Base-by-base conservation (phyloP, 208 protist genomes). In the Polymyxa betae region DNA sequence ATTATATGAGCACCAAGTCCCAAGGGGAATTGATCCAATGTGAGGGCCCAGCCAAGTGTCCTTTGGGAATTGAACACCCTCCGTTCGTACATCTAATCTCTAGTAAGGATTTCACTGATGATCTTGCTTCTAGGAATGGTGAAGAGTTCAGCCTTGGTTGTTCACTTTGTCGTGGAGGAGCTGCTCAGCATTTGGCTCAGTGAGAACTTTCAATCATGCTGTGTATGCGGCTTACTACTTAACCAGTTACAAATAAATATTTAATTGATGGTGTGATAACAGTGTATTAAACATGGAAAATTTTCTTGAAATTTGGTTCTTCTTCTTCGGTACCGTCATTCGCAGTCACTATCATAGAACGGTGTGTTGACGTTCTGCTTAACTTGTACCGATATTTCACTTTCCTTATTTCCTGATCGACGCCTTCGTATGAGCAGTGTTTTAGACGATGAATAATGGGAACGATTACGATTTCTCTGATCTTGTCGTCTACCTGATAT, bases 1-100 rank as follows among this genome's bases (percentile, higher is more conserved):
- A 89, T 89, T 89, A 89, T 45, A 89, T 89, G 88, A 89, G 49
- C 88, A 89, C 88, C 1, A 89, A 89, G n/a, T 20, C 16, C 32
- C 12, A 5, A 20, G 88, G 66, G 16, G 54, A 89, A 38, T 66
- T 89, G 45, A 5, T 20, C 12, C 88, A 89, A 89, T 89, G 88
- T 32, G 88, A 89, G n/a, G 88, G 88, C 10, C 88, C 88, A 5
- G 88, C 32, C n/a, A 89, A 89, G n/a, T 89, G 88, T 44, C 16
- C 88, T 32, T 44, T 89, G 32, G 88, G 88, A 45, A n/a, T 89
- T 66, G 88, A 89, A 44, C 88, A 89, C 45, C 88, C 88, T 32
- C 49, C 88, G 72, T 82, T 20, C 5, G 5, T 82, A n/a, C 40
- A 20, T n/a, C n/a, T 5, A 38, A 43, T 82, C 12, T 43, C 72